phyloP scores from a whole-genome alignment of 2,329 filamentous ascomycete genomes.

The Nemania bipapillata region DNA sequence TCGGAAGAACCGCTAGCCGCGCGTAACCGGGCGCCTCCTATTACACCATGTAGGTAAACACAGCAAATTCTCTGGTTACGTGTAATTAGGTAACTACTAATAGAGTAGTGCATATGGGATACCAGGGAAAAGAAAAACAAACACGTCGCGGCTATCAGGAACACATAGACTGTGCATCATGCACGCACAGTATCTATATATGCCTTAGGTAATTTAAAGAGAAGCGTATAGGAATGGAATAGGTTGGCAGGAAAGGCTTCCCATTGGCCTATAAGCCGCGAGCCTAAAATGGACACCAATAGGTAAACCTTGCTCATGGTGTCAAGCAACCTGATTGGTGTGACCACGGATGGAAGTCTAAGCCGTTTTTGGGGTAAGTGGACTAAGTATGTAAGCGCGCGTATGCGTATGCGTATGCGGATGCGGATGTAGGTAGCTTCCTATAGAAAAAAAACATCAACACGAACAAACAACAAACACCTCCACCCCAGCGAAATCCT shows the following conservation, averaged over 20 bases:
- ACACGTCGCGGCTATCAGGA: too few species aligned
- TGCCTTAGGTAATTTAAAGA: too few species aligned
- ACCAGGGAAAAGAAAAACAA: too few species aligned
- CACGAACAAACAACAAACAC: neutral
- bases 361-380: neutral
- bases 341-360: neutral
- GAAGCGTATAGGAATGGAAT: neutral
- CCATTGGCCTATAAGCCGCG: constrained; percentile 28
- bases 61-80: too few species aligned
- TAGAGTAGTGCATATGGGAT: too few species aligned
- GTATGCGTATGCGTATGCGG: neutral
- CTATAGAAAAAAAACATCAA: too few species aligned
- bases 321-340: neutral
- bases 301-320: neutral
- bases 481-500: constrained; percentile 4
- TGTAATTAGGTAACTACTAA: too few species aligned
- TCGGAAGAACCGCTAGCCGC: constrained; percentile 29
- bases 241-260: neutral
- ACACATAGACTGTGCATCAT: too few species aligned
- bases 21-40: constrained; percentile 29
- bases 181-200: too few species aligned
- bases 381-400: constrained; percentile 33
- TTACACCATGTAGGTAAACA: too few species aligned
- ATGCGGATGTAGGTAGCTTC: too few species aligned
- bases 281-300: constrained; percentile 11